Conservation (phyloP, 371 early-diverging fungal species). For the Apophysomyces variabilis region DNA sequence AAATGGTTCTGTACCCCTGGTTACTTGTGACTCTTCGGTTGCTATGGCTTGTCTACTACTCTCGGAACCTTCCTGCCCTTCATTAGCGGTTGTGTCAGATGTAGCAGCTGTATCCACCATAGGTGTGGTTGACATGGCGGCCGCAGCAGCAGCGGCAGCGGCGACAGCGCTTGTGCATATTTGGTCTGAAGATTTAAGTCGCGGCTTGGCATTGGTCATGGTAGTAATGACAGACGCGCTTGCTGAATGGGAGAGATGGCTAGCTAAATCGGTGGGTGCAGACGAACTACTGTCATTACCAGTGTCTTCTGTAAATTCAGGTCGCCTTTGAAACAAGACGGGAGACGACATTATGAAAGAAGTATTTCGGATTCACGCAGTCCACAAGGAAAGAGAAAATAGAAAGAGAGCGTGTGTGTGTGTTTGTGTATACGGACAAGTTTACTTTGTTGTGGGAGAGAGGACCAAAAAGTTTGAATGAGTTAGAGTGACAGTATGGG, state of each 20-base stretch:
- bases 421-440: too few species aligned
- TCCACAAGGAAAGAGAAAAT: background rate
- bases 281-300: conserved; percentile 1
- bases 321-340: conserved; percentile 3
- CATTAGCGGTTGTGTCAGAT: background rate
- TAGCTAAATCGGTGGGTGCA: background rate
- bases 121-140: background rate
- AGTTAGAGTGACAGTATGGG: conserved; percentile 3
- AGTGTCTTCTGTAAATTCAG: background rate
- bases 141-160: conserved; percentile 12
- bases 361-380: too few species aligned
- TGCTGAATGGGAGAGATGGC: conserved; percentile 7
- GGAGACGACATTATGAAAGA: conserved; percentile 1
- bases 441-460: too few species aligned
- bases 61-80: background rate
- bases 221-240: conserved; percentile 13
- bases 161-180: conserved; percentile 2
- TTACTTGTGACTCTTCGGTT: background rate
- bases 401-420: background rate
- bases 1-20: background rate
- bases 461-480: too few species aligned
- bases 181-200: background rate
- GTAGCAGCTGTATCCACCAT: background rate
- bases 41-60: background rate
- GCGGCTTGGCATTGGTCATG: conserved; percentile 16